Evolutionary conservation across 176 grass and related monocot genomes (phyloP).

Genomic region (Ensete glaucum): DNA sequence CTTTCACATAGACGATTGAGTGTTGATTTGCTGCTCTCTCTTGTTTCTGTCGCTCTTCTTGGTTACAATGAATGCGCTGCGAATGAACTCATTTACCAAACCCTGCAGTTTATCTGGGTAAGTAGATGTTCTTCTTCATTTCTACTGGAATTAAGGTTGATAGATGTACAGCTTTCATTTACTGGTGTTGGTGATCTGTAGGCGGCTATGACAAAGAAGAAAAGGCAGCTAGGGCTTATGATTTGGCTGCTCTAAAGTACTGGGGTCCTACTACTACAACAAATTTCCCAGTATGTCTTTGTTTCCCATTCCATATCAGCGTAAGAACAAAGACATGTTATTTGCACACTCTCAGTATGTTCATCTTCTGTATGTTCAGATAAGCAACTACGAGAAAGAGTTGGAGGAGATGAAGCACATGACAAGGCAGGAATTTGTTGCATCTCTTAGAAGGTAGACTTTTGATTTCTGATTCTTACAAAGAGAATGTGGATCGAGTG

Average conservation of each 20-base stretch:
- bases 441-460: slow-evolving; percentile 55
- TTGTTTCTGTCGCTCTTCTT: slow-evolving; percentile 1
- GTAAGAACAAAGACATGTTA: background rate
- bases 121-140: background rate
- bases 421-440: slow-evolving; percentile 74
- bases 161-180: background rate
- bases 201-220: slow-evolving; percentile 99
- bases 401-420: slow-evolving; percentile 84
- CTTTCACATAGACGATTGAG: background rate
- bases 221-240: slow-evolving; percentile 93
- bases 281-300: slow-evolving; percentile 68
- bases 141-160: too few relatives aligned
- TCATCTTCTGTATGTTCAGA: slow-evolving; percentile 19
- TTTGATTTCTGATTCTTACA: too few relatives aligned
- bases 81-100: slow-evolving; percentile 11
- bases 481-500: too few relatives aligned
- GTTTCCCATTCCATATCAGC: background rate
- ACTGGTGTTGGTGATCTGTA: slow-evolving; percentile 7
- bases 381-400: slow-evolving; percentile 64
- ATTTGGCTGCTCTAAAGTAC: slow-evolving; percentile 97
- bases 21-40: background rate
- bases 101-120: slow-evolving; percentile 84
- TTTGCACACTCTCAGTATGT: background rate
- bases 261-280: slow-evolving; percentile 90
- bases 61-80: background rate